phyloP scores from a whole-genome alignment of 139 green algal species.

The Micractinium conductrix region DNA sequence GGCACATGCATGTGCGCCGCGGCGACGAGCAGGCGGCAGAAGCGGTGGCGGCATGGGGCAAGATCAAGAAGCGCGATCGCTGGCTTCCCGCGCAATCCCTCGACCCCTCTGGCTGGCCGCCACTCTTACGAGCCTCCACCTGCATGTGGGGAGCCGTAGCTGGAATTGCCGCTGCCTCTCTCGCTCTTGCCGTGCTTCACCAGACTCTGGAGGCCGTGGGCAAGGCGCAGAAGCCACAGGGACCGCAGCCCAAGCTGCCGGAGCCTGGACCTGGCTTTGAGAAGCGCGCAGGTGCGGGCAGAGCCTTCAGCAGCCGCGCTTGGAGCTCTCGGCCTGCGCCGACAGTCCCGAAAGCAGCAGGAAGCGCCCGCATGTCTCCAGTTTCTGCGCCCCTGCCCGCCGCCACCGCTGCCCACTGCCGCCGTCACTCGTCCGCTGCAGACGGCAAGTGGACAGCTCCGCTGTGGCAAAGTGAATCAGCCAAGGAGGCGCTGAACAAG shows the following conservation, averaged over 20 bases:
- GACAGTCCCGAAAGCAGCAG: too few species aligned
- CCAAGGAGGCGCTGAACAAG: constrained; percentile 26
- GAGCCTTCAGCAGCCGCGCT: too few species aligned
- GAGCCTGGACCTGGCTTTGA: constrained; percentile 44
- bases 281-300: constrained; percentile 19
- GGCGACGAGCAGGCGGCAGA: neutral
- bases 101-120: too few species aligned
- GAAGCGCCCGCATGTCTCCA: too few species aligned
- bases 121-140: too few species aligned
- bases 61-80: too few species aligned
- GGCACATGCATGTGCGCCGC: too few species aligned
- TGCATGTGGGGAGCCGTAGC: constrained; percentile 57
- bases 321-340: too few species aligned
- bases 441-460: constrained; percentile 47
- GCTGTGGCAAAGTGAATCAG: constrained; percentile 39
- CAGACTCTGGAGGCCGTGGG: constrained; percentile 7
- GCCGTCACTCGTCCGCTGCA: neutral
- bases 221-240: neutral
- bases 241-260: constrained; percentile 27
- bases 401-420: neutral
- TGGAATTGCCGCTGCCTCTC: constrained; percentile 40
- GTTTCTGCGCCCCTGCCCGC: neutral
- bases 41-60: too few species aligned
- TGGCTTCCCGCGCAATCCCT: too few species aligned
- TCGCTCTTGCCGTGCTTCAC: constrained; percentile 50